Evolutionary conservation across 805 yeast species (phyloP).

Genomic region (Lipomyces oligophaga): DNA sequence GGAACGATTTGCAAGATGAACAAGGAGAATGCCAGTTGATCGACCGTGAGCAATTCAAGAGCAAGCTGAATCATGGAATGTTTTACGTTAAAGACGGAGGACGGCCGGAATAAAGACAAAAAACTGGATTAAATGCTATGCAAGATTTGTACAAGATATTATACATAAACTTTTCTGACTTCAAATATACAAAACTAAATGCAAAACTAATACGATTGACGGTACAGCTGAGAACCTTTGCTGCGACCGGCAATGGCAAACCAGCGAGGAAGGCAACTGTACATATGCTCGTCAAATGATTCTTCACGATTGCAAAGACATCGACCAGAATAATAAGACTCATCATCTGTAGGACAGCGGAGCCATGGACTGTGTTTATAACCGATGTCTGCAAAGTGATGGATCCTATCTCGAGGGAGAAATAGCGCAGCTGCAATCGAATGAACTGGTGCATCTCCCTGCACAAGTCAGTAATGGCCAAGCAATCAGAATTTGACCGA

Average conservation of each 20-base stretch:
- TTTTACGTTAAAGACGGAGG: constrained; percentile 13
- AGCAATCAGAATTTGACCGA: constrained; percentile 31
- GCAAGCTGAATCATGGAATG: constrained; percentile 18
- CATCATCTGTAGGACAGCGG: constrained; percentile 30
- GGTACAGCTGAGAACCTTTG: constrained; percentile 27
- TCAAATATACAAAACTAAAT: neutral
- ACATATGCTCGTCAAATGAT: constrained; percentile 30
- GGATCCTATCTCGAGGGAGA: constrained; percentile 49
- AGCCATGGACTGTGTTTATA: constrained; percentile 54
- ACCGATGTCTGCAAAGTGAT: constrained; percentile 58
- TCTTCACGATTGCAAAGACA: constrained; percentile 28
- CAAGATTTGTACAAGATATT: neutral
- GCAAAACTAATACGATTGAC: constrained; percentile 2
- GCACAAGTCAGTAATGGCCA: neutral
- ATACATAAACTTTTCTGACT: neutral
- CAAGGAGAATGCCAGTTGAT: constrained; percentile 14
- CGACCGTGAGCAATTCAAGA: constrained; percentile 5
- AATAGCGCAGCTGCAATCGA: constrained; percentile 59
- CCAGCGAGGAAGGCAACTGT: constrained; percentile 32
- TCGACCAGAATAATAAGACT: constrained; percentile 25
- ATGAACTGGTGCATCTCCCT: constrained; percentile 72
- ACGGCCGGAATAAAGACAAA: neutral
- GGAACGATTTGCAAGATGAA: constrained; percentile 23
- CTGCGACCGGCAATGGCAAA: constrained; percentile 27
- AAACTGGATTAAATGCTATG: neutral